phyloP scores from a whole-genome alignment of 768 basidiomycete genomes.

The Boletus bicolor region DNA sequence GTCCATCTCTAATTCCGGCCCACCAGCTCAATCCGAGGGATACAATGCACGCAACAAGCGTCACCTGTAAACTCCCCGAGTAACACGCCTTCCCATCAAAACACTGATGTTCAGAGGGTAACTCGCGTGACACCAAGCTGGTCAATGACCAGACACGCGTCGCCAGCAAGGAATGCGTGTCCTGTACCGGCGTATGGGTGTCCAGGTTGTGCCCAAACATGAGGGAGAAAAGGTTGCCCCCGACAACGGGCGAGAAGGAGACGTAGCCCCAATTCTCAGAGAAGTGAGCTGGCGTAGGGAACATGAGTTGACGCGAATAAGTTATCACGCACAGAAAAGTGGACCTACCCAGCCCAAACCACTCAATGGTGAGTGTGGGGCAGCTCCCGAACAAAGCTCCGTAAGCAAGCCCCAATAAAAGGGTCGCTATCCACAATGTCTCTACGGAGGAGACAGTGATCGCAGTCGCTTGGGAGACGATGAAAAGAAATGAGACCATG shows the following conservation, averaged over 20 bases:
- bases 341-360: slow-evolving; percentile 81
- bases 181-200: slow-evolving; percentile 45
- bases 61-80: slow-evolving; percentile 51
- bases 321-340: neutral
- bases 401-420: slow-evolving; percentile 47
- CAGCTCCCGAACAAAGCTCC: slow-evolving; percentile 71
- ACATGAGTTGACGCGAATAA: neutral
- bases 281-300: slow-evolving; percentile 50
- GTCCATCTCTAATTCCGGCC: slow-evolving; percentile 36
- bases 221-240: slow-evolving; percentile 82
- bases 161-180: neutral
- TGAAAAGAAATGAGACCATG: slow-evolving; percentile 62
- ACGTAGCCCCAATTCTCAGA: slow-evolving; percentile 87
- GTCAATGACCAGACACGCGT: neutral
- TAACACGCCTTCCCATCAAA: slow-evolving; percentile 60
- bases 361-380: slow-evolving; percentile 79
- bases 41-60: slow-evolving; percentile 33
- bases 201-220: slow-evolving; percentile 81
- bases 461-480: slow-evolving; percentile 67
- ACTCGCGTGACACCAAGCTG: slow-evolving; percentile 8
- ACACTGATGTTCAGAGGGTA: slow-evolving; percentile 44
- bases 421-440: slow-evolving; percentile 55
- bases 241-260: slow-evolving; percentile 68
- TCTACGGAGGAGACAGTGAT: slow-evolving; percentile 53
- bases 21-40: slow-evolving; percentile 37